Conservation (phyloP, 345 rosid genomes). For the Excoecaria agallocha region DNA sequence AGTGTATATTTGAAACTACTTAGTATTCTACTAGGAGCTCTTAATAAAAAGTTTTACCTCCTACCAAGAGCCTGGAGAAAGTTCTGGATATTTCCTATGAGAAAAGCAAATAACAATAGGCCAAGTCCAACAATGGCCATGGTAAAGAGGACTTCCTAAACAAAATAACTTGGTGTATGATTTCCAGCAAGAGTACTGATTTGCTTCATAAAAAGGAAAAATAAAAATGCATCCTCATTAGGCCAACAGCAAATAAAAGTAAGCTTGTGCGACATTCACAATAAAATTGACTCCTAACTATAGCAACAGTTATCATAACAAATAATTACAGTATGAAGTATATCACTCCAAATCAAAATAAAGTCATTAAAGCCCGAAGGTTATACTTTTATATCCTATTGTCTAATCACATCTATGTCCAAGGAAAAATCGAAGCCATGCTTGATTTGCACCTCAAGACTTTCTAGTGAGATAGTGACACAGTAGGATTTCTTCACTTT, state of each 20-base stretch:
- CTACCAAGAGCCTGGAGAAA: conserved; percentile 81
- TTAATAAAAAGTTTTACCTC: conserved; percentile 43
- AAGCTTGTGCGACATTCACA: not conserved
- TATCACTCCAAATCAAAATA: not conserved
- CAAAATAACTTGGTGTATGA: conserved; percentile 72
- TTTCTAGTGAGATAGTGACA: too few relatives aligned
- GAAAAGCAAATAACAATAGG: conserved; percentile 85
- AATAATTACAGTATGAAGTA: not conserved
- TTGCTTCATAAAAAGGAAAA: conserved; percentile 52
- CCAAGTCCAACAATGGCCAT: conserved; percentile 81
- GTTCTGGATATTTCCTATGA: conserved; percentile 95
- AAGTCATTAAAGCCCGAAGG: not conserved
- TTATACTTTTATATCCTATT: not conserved
- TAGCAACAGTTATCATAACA: not conserved
- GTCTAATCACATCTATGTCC: not conserved
- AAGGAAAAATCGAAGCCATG: not conserved
- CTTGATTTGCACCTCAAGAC: too few relatives aligned
- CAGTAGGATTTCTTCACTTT: too few relatives aligned
- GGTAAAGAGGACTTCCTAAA: conserved; percentile 79
- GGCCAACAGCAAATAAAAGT: not conserved
- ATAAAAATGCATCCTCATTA: not conserved
- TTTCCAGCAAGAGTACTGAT: conserved; percentile 96
- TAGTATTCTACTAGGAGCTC: not conserved
- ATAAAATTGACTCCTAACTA: not conserved
- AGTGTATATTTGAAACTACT: not conserved